Evolutionary conservation across 2,329 filamentous ascomycete species (phyloP).

Genomic region (Fusarium praegraminearum): DNA sequence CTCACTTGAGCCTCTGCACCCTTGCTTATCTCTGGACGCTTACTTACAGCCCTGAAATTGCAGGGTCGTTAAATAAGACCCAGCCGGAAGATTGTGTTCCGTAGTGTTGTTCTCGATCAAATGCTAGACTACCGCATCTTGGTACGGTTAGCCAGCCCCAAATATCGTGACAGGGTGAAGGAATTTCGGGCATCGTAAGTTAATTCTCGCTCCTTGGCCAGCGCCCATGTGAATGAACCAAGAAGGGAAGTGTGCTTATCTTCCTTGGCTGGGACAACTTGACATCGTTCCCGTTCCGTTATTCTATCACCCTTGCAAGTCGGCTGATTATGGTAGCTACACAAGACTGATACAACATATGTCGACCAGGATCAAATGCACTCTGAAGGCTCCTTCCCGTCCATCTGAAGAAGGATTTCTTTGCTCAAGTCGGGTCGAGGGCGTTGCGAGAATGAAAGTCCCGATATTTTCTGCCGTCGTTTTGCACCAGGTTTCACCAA

Average conservation of each 20-base stretch:
- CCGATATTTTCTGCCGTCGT: not conserved
- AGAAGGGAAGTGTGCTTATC: not conserved
- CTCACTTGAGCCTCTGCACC: not conserved
- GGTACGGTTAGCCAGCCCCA: not conserved
- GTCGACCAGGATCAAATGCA: not conserved
- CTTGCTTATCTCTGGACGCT: slow-evolving; percentile 2
- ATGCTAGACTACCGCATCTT: not conserved
- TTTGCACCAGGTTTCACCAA: not conserved
- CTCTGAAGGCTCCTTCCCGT: not conserved
- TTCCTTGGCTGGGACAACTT: not conserved
- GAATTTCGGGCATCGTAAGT: not conserved
- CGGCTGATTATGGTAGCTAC: slow-evolving; percentile 9
- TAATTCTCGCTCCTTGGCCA: not conserved
- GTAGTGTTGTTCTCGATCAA: not conserved
- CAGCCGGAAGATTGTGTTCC: slow-evolving; percentile 7
- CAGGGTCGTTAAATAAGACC: not conserved
- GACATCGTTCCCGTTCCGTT: slow-evolving; percentile 1
- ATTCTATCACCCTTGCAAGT: slow-evolving; percentile 11
- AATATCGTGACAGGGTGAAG: not conserved
- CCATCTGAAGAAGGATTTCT: not conserved
- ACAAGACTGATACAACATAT: slow-evolving; percentile 2
- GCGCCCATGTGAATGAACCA: not conserved
- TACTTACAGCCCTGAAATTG: not conserved
- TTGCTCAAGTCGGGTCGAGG: not conserved
- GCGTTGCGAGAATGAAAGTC: not conserved